Base-by-base conservation (phyloP, 2,329 filamentous ascomycete genomes). In the Huntiella moniliformis region DNA sequence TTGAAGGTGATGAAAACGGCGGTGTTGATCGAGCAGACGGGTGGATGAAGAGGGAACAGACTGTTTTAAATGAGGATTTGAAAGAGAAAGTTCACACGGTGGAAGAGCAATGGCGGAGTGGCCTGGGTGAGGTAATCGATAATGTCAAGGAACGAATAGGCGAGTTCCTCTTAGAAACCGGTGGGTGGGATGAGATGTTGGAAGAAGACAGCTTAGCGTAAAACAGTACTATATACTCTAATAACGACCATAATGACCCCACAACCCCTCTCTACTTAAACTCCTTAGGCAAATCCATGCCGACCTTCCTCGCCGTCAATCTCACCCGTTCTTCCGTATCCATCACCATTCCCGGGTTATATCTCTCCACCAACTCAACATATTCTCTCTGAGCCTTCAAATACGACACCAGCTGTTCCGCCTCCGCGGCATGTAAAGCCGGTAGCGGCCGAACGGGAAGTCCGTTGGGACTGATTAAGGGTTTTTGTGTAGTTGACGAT, bases 61-160 rank as follows among this genome's bases (percentile, higher is more conserved):
- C 66, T 33, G 64, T 73, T 46, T 62, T 95, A 56, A 94, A 86
- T 5, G 77, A 79, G 42, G 88, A 95, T 56, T 62, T 96, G 53
- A 91, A 96, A 63, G 88, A 95, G 56, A 93, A 92, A 62, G 91
- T 95, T 2, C 74, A 79, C 31, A 75, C 87, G 52, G 83, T 96
- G 32, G 86, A 94, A 61, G 81, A 85, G 46, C 85, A 93, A 62
- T 96, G 91, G 88, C 68, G 72, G 33, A 82, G 85, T 55, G 86
- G 83, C 4, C 66, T 96, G n/a, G 88, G 87, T 1, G 77, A 78
- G 51, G 74, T 77, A 46, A 70, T 96, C 54, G 73, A 73, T 50
- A 71, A 67, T 12, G 77, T 87, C 51, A 88, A 83, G 61, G 74
- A 77, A 57, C 67, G 80, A 44, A 79, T 94, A 0, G 77, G 78